Base-by-base conservation (phyloP, 345 rosid genomes). In the Bruguiera parviflora region DNA sequence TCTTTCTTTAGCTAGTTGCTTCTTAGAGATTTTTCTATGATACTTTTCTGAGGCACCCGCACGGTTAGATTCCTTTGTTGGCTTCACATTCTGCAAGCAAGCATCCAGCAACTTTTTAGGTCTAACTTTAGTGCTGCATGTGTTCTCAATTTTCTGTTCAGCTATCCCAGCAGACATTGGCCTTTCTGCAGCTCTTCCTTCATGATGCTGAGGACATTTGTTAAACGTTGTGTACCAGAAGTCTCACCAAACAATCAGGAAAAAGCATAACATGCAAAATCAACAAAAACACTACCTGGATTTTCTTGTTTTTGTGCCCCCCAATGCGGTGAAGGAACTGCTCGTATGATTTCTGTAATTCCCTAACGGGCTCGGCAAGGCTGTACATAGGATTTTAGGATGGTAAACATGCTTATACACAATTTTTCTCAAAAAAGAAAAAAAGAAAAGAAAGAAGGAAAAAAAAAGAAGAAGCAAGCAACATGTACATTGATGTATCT, bases 281-380 rank as follows among this genome's bases (percentile, higher is more conserved):
- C 33, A 76, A 63, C 58, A 29, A 70, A 64, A 37, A 49, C 25
- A 59, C 31, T 78, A 86, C 98, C 89, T 79, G 87, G 58, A 77
- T 83, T 77, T 76, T 88, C 81, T 83, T 94, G 75, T 53, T 82
- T 71, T 78, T 84, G 78, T 85, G 88, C 67, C 86, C 88, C 73
- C 86, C 86, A 84, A 86, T 72, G 27, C 96, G 92, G 71, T 65
- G 75, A 64, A 92, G 91, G 84, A 95, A 95, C 71, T 85, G 92
- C 70, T 87, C 84, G 58, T 88, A 89, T 19, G 99, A 87, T 76
- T 86, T 89, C 84, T 88, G 88, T 79, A 95, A 75, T 80, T 94
- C 97, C 71, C 84, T 90, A 62, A 80, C 64, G 3, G 97, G 97
- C 78, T 95, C 97, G 18, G 97, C 97, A 71, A 88, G 90, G 77